A percentile compares a stretch with the other conserved stretches of the same genome.
These are phyloP conservation scores for Rosa rugosa DNA, from an alignment of 306 rosid species.

Conservation along the genomic window DNA sequence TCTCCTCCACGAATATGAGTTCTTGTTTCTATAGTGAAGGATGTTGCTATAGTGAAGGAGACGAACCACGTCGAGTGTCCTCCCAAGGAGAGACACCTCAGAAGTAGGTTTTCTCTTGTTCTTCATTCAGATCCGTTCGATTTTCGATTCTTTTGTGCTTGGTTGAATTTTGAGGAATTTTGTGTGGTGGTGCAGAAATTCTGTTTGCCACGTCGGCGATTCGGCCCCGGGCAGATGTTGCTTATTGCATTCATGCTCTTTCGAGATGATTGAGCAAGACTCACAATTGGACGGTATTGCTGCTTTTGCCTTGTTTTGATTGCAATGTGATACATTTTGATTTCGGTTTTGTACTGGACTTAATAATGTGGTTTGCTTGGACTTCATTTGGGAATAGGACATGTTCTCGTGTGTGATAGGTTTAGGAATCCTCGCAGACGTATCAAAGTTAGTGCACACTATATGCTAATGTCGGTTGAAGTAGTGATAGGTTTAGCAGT, in stretches of 20 bases:
- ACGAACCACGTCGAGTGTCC: constrained; percentile 98
- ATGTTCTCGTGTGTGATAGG: not conserved
- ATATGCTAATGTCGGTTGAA: not conserved
- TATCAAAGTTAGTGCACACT: too few species aligned
- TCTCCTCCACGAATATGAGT: too few species aligned
- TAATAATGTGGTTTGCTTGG: not conserved
- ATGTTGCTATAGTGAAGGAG: constrained; percentile 96
- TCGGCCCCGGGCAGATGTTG: constrained; percentile 97
- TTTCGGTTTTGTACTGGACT: not conserved
- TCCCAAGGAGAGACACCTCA: constrained; percentile 93
- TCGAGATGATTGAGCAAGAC: constrained; percentile 83
- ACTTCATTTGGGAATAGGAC: not conserved
- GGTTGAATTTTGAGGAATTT: constrained; percentile 10
- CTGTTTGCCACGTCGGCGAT: constrained; percentile 78
- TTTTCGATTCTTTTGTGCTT: constrained; percentile 4
- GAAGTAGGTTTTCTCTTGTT: constrained; percentile 50
- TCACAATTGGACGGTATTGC: constrained; percentile 96
- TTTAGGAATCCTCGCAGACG: not conserved
- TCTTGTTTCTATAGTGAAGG: too few species aligned
- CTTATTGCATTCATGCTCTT: constrained; percentile 94
- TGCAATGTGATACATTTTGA: constrained; percentile 2
- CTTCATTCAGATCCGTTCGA: constrained; percentile 38
- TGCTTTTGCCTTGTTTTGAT: not conserved
- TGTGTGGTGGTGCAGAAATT: constrained; percentile 42
- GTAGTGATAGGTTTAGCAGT: not conserved